Conservation (phyloP, 805 yeast species). For the Yarrowia sp. region DNA sequence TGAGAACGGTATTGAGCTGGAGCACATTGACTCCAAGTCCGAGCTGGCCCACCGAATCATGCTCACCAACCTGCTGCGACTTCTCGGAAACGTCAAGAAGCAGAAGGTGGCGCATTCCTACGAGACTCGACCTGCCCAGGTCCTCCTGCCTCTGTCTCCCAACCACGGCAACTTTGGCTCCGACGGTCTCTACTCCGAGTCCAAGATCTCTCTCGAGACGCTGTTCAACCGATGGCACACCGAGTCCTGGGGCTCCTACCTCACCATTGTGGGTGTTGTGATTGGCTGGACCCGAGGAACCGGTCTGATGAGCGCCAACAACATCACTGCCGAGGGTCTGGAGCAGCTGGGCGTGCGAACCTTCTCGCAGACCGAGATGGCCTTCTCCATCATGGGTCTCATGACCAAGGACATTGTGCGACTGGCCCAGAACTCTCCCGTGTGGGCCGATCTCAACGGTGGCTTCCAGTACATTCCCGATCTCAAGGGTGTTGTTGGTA, state of each 20-base stretch:
- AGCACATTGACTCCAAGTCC: slow-evolving; percentile 87
- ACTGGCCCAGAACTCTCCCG: slow-evolving; percentile 89
- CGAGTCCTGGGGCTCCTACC: slow-evolving; percentile 91
- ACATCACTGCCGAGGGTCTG: slow-evolving; percentile 95
- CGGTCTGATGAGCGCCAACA: slow-evolving; percentile 96
- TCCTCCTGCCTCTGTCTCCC: slow-evolving; percentile 93
- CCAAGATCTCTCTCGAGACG: slow-evolving; percentile 92
- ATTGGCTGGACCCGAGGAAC: slow-evolving; percentile 99
- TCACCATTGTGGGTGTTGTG: slow-evolving; percentile 96
- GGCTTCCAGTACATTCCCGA: slow-evolving; percentile 92
- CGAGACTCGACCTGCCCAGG: slow-evolving; percentile 98
- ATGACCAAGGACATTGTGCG: slow-evolving; percentile 81
- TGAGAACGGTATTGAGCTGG: slow-evolving; percentile 95
- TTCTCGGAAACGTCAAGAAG: slow-evolving; percentile 84
- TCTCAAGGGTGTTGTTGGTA: slow-evolving; percentile 80
- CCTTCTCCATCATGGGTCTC: slow-evolving; percentile 93
- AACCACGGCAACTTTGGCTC: slow-evolving; percentile 99
- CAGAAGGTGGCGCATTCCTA: slow-evolving; percentile 72
- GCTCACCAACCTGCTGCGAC: slow-evolving; percentile 92
- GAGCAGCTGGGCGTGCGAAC: slow-evolving; percentile 96
- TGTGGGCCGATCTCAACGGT: slow-evolving; percentile 98
- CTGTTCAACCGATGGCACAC: slow-evolving; percentile 98
- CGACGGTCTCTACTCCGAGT: slow-evolving; percentile 97
- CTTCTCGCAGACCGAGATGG: slow-evolving; percentile 98
- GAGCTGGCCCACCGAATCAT: slow-evolving; percentile 98